Conservation (phyloP, 805 yeast genomes). For the Ogataea methylovora region DNA sequence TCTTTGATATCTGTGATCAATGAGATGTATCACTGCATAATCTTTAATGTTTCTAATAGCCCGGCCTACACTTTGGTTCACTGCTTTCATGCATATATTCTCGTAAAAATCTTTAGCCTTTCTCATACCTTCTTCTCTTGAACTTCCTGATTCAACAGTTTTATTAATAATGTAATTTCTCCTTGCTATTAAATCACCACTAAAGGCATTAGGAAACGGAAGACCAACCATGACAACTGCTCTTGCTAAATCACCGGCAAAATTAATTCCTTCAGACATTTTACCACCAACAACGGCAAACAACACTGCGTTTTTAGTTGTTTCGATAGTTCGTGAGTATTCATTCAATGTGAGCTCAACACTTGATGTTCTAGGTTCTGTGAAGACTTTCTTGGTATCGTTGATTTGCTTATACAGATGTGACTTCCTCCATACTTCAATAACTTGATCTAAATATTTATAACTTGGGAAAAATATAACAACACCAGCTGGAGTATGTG, state of each 20-base stretch:
- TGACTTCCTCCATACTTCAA: conserved; percentile 42
- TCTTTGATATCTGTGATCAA: conserved; percentile 54
- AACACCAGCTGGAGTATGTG: conserved; percentile 59
- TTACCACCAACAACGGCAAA: conserved; percentile 90
- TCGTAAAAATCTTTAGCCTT: conserved; percentile 60
- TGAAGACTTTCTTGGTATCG: conserved; percentile 38
- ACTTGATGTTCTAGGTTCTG: conserved; percentile 43
- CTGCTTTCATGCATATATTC: conserved; percentile 82
- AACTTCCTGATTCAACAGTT: conserved; percentile 40
- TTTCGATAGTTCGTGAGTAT: conserved; percentile 38
- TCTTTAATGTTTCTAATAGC: conserved; percentile 81
- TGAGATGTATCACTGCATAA: conserved; percentile 64
- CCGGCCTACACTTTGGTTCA: conserved; percentile 88
- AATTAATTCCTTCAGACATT: conserved; percentile 89
- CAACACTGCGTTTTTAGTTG: conserved; percentile 49
- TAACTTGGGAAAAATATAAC: conserved; percentile 87
- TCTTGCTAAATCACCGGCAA: conserved; percentile 80
- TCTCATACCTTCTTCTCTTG: conserved; percentile 35
- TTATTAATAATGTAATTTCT: conserved; percentile 52
- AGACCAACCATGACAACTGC: conserved; percentile 82
- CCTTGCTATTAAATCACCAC: conserved; percentile 76
- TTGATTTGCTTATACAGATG: conserved; percentile 26
- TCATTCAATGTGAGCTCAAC: conserved; percentile 40
- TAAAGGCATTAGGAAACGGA: conserved; percentile 80
- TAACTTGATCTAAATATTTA: conserved; percentile 49